These are phyloP conservation scores for Coniella lustricola DNA, from an alignment of 2,329 filamentous ascomycete genomes.

Conservation along the genomic window DNA sequence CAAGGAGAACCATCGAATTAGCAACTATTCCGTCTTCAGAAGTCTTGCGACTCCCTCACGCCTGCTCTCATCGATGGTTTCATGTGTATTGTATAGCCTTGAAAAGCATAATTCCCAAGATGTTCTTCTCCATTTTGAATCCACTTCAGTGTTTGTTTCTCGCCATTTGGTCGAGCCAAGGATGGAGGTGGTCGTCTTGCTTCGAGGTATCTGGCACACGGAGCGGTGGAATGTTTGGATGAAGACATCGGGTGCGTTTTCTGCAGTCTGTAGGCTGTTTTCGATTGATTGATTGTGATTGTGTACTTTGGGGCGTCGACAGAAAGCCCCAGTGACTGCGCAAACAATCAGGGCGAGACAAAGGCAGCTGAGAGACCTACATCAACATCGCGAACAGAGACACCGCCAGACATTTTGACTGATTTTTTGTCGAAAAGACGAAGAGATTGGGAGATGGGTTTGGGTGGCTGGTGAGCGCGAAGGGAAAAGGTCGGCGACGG, in stretches of 20 bases:
- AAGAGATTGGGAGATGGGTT: no score
- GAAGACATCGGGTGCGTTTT: slow-evolving; percentile 6
- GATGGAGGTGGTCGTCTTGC: background rate
- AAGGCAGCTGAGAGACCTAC: slow-evolving; percentile 45
- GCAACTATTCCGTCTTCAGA: slow-evolving; percentile 67
- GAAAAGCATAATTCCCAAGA: no score
- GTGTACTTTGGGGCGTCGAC: no score
- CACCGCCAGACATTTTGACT: slow-evolving; percentile 66
- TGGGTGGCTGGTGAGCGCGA: slow-evolving; percentile 1
- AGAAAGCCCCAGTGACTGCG: no score
- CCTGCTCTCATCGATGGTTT: slow-evolving; percentile 46
- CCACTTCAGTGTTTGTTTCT: slow-evolving; percentile 13
- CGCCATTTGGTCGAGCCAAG: slow-evolving; percentile 10
- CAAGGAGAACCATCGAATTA: slow-evolving; percentile 47
- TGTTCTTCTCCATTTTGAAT: slow-evolving; percentile 9
- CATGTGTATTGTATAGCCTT: slow-evolving; percentile 15
- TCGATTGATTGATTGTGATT: background rate
- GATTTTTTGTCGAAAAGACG: slow-evolving; percentile 24
- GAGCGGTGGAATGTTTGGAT: background rate
- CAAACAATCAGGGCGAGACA: slow-evolving; percentile 20
- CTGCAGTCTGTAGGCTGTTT: background rate
- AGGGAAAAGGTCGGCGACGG: slow-evolving; percentile 34
- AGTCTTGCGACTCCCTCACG: slow-evolving; percentile 66
- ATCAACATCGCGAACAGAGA: slow-evolving; percentile 80
- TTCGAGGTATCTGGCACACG: slow-evolving; percentile 7